A percentile compares a stretch with the other conserved stretches of the same genome.
Conservation (phyloP, 176 grass and related monocot genomes). For the Urochloa ruziziensis region DNA sequence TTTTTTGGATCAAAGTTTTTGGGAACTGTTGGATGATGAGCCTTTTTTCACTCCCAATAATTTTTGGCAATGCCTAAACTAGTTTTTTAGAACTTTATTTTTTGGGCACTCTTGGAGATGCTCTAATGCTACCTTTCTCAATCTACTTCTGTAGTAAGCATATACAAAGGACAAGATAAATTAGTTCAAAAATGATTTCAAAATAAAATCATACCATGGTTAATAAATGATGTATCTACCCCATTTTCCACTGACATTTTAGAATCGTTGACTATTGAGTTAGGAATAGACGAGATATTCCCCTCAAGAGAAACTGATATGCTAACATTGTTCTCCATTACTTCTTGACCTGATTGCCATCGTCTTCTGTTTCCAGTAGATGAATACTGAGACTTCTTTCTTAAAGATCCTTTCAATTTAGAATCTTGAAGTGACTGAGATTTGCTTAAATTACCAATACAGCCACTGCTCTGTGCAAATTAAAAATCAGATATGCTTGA, state of each 20-base stretch:
- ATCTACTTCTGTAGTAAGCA: background rate
- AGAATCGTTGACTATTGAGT: slow-evolving; percentile 38
- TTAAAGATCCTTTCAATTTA: slow-evolving; percentile 33
- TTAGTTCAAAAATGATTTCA: background rate
- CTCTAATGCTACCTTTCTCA: background rate
- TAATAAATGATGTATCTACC: slow-evolving; percentile 56
- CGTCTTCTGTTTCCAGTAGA: slow-evolving; percentile 36
- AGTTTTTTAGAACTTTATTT: no score
- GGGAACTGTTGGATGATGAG: no score
- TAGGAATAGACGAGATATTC: slow-evolving; percentile 50
- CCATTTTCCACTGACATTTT: slow-evolving; percentile 38
- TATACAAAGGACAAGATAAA: slow-evolving; percentile 9
- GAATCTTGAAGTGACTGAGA: slow-evolving; percentile 33
- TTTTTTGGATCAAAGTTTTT: no score
- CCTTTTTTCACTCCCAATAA: no score
- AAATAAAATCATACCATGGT: slow-evolving; percentile 64
- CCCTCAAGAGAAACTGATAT: slow-evolving; percentile 61
- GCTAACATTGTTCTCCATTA: slow-evolving; percentile 65
- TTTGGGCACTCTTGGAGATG: no score
- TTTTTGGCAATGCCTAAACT: no score
- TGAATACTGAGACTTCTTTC: slow-evolving; percentile 21
- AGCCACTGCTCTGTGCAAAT: slow-evolving; percentile 72
- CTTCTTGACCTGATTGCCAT: slow-evolving; percentile 43
- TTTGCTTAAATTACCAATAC: slow-evolving; percentile 62
- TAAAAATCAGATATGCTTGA: slow-evolving; percentile 47